Evolutionary conservation across 768 basidiomycete genomes (phyloP).

Genomic region (Scleroderma bovista): DNA sequence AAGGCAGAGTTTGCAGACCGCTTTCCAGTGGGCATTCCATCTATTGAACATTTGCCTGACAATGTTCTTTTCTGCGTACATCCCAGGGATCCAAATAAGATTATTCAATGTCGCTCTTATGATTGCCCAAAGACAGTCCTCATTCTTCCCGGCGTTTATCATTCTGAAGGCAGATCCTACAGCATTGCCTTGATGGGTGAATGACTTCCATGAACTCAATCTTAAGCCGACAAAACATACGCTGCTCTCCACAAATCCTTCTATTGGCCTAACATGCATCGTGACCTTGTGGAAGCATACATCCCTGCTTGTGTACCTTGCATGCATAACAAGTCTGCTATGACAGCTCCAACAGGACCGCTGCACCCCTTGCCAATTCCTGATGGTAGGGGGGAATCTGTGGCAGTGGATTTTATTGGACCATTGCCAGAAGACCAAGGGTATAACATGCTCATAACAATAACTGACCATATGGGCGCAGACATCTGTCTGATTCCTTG

Average conservation of each 20-base stretch:
- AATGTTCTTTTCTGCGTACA: not conserved
- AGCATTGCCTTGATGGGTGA: not conserved
- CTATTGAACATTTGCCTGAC: not conserved
- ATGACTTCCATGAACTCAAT: constrained; percentile 2
- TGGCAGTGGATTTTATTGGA: constrained; percentile 34
- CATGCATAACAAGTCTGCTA: constrained; percentile 30
- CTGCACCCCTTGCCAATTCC: constrained; percentile 13
- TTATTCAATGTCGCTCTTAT: constrained; percentile 23
- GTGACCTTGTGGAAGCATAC: not conserved
- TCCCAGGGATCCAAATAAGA: not conserved
- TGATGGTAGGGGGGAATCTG: constrained; percentile 5
- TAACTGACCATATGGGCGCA: constrained; percentile 15
- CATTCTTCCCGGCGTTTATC: constrained; percentile 23
- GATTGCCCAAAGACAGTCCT: constrained; percentile 21
- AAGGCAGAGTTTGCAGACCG: not conserved
- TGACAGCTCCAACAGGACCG: constrained; percentile 16
- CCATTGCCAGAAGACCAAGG: constrained; percentile 29
- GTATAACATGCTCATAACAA: constrained; percentile 18
- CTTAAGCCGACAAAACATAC: constrained; percentile 25
- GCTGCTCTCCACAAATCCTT: constrained; percentile 15
- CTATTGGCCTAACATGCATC: constrained; percentile 15
- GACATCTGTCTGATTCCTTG: not conserved
- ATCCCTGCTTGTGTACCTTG: constrained; percentile 21
- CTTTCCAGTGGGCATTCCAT: not conserved
- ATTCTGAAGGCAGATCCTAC: constrained; percentile 9